These are phyloP conservation scores for Eugenia klotzschiana DNA, from an alignment of 441 rosid genomes.

Conservation along the genomic window DNA sequence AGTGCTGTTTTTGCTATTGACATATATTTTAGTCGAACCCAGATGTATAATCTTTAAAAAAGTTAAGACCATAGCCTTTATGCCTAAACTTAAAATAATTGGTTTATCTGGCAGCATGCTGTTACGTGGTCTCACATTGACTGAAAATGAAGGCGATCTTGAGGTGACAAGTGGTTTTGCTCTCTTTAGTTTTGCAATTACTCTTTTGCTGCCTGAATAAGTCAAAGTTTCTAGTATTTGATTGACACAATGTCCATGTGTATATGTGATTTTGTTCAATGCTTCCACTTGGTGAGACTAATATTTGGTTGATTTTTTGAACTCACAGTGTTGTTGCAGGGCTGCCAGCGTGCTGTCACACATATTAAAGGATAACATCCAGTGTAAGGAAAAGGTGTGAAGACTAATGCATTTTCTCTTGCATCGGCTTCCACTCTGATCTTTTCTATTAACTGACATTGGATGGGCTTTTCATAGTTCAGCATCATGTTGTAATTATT, in stretches of 20 bases:
- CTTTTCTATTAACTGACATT: neutral
- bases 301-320: conserved; percentile 13
- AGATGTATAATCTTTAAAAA: neutral
- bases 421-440: neutral
- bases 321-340: conserved; percentile 75
- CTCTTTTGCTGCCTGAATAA: neutral
- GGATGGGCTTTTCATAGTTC: neutral
- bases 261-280: neutral
- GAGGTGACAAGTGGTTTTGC: conserved; percentile 43
- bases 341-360: conserved; percentile 93
- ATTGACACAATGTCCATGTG: neutral
- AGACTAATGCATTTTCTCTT: neutral
- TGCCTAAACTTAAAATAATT: neutral
- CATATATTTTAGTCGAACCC: neutral
- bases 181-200: neutral
- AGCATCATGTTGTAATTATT: neutral
- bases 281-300: neutral
- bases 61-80: neutral
- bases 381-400: conserved; percentile 84
- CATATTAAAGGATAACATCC: conserved; percentile 58
- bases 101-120: conserved; percentile 59
- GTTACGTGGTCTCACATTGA: conserved; percentile 69
- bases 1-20: neutral
- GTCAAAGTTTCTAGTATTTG: neutral
- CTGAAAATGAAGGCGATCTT: conserved; percentile 84